phyloP scores from a whole-genome alignment of 306 rosid genomes.

The Fragaria ananassa region DNA sequence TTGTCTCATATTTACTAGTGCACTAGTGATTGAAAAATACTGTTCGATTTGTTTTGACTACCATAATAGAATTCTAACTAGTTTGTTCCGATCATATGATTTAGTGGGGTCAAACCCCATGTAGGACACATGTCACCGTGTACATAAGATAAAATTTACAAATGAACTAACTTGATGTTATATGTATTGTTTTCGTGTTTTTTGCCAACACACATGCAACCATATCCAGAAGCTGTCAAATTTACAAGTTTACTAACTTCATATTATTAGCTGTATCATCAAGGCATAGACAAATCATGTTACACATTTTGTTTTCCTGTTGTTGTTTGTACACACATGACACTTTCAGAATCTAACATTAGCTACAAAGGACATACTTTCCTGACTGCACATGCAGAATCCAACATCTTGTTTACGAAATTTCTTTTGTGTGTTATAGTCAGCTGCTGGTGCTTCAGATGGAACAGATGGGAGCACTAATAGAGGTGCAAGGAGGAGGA shows the following conservation, averaged over 20 bases:
- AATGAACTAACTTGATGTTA: background rate
- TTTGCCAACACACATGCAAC: constrained; percentile 3
- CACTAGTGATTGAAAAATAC: background rate
- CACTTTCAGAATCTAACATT: constrained; percentile 1
- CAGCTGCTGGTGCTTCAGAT: constrained; percentile 35
- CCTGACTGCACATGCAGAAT: constrained; percentile 3
- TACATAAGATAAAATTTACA: background rate
- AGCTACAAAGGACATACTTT: constrained; percentile 10
- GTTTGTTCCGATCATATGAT: background rate
- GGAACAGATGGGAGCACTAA: constrained; percentile 46
- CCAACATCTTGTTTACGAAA: constrained; percentile 18
- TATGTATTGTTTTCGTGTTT: background rate
- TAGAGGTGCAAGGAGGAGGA: constrained; percentile 35
- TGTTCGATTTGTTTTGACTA: background rate
- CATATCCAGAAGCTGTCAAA: constrained; percentile 1
- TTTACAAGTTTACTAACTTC: background rate
- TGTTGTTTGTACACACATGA: constrained; percentile 9
- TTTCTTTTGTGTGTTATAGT: constrained; percentile 44
- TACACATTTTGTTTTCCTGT: background rate
- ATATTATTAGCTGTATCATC: background rate
- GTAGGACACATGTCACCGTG: background rate
- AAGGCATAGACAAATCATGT: background rate
- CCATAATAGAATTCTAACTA: background rate
- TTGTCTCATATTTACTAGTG: background rate
- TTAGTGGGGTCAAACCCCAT: background rate